Percentiles rank a stretch among this genome's conserved stretches.
Evolutionary conservation across 2,329 filamentous ascomycete species (phyloP).

Genomic region (Aspergillus ochraceoroseus): DNA sequence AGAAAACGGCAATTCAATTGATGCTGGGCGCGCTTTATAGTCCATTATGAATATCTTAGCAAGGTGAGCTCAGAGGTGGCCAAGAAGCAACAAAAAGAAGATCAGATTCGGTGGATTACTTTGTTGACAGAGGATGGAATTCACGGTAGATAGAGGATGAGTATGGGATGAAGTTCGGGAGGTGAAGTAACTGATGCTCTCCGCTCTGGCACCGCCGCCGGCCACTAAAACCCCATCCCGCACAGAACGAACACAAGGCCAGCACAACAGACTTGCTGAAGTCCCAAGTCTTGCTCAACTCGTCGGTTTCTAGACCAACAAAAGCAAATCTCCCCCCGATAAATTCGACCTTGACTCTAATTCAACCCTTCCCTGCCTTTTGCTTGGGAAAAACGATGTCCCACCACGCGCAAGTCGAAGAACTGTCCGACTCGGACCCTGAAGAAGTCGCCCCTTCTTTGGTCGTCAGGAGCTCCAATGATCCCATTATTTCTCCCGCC

Average conservation of each 20-base stretch:
- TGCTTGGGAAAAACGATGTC: conserved; percentile 55
- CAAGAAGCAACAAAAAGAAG: too few species aligned
- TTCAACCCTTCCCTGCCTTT: neutral
- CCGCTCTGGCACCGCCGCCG: conserved; percentile 15
- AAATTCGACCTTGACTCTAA: neutral
- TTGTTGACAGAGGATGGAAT: too few species aligned
- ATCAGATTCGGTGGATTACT: too few species aligned
- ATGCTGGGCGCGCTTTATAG: too few species aligned
- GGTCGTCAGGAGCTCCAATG: conserved; percentile 34
- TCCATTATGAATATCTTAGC: too few species aligned
- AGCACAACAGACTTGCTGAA: conserved; percentile 11
- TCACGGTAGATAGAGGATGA: too few species aligned
- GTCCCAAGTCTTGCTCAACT: neutral
- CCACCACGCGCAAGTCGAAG: conserved; percentile 77
- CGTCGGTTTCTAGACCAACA: conserved; percentile 1
- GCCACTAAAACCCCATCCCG: conserved; percentile 20
- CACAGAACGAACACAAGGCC: conserved; percentile 20
- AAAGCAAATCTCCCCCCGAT: neutral
- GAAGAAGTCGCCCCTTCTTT: conserved; percentile 71
- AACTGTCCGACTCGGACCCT: conserved; percentile 86
- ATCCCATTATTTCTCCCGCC: conserved; percentile 39
- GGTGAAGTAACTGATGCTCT: conserved; percentile 11
- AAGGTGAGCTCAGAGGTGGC: too few species aligned
- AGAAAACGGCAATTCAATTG: too few species aligned
- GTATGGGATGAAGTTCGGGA: too few species aligned